Base-by-base conservation (phyloP, 768 basidiomycete genomes). In the Mycena albidolilacea region DNA sequence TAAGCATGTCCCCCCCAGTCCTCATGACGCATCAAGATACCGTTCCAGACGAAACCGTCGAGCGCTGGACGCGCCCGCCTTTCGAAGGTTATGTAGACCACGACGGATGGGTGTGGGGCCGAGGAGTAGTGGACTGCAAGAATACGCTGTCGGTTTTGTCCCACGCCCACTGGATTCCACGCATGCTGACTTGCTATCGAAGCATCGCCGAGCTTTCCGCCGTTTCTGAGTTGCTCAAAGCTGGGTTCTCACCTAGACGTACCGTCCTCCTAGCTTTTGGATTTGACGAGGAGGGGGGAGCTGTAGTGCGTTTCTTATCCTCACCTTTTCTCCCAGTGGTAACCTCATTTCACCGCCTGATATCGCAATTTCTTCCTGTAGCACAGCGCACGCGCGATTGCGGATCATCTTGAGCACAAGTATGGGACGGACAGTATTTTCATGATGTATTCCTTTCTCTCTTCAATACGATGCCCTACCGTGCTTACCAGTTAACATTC, bases 231-330 rank as follows among this genome's bases (percentile, higher is more conserved):
- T 72, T 76, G 2, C 68, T 76, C 37, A 1, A 30, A 1, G 65
- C 64, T 1, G 70, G 67, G 4, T 76, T 76, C 46, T 35, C 38
- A 14, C 75, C 75, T 1, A 73, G 59, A 10, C 72, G 75, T 0
- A 76, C 68, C 2, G 64, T 76, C 1, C 70, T 19, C 19, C 19
- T 72, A 0, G 50, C 71, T 3, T 69, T 80, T 35, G 85, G 89
- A 0, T 90, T 89, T 64, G 89, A 90, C 70, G 89, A 90, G 74
- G 89, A 89, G 79, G 82, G 84, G 64, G 75, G 78, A 0, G 64
- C 6, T 3, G 72, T 74, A 30, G 72, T 73, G 35, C 52, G 72
- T 69, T n/a, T n/a, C 19, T n/a, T 8, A 12, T 12, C 3, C 23
- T 35, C 7, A 41, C 9, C 14, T n/a, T 17, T 60, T 6, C 11